phyloP scores from a whole-genome alignment of 441 rosid genomes.

The Brassica balearica region DNA sequence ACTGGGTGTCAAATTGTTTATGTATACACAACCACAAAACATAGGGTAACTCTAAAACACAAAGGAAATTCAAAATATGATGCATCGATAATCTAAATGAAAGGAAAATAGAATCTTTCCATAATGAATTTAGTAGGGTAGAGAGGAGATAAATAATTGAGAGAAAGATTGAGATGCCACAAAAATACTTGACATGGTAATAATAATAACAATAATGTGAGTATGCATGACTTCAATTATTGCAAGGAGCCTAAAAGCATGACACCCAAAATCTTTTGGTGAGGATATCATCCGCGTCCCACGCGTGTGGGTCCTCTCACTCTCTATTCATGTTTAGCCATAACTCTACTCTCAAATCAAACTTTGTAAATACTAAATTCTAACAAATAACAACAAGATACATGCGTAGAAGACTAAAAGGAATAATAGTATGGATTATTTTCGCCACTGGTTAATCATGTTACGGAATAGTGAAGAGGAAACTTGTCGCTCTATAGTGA shows the following conservation, averaged over 20 bases:
- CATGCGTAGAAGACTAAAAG: background rate
- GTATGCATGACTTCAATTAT: constrained; percentile 45
- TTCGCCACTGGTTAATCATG: constrained; percentile 12
- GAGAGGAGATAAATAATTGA: constrained; percentile 30
- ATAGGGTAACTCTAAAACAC: background rate
- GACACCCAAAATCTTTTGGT: constrained; percentile 32
- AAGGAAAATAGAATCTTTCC: background rate
- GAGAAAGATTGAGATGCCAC: constrained; percentile 29
- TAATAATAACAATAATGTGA: constrained; percentile 28
- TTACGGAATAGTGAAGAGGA: constrained; percentile 2
- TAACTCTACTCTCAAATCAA: constrained; percentile 12
- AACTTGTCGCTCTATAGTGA: background rate
- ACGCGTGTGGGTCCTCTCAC: constrained; percentile 40
- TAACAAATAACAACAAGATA: background rate
- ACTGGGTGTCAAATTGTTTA: background rate
- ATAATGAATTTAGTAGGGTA: constrained; percentile 34
- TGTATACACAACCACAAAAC: background rate
- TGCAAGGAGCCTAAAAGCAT: constrained; percentile 46
- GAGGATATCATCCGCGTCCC: constrained; percentile 39
- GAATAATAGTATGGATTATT: background rate
- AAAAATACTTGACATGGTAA: constrained; percentile 22
- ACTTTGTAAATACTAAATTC: background rate
- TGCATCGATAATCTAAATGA: background rate
- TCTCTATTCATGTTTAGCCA: constrained; percentile 23
- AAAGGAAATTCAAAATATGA: background rate